phyloP scores from a whole-genome alignment of 257 asterid genomes.

The Solanum chmielewskii region DNA sequence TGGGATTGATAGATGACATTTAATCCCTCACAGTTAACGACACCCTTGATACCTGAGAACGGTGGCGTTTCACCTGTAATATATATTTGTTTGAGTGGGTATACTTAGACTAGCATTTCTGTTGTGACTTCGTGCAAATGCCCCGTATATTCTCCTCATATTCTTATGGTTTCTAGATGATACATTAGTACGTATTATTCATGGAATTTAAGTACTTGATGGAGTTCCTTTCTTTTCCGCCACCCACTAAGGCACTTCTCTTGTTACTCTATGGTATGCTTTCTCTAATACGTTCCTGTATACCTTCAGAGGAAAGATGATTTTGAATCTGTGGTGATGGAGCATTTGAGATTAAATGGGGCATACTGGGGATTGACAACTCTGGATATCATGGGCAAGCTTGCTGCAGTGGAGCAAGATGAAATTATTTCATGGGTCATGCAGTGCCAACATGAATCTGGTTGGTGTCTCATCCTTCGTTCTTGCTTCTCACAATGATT shows the following conservation, averaged over 20 bases:
- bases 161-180: background rate
- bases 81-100: background rate
- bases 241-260: background rate
- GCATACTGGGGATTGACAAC: slow-evolving; percentile 97
- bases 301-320: slow-evolving; percentile 55
- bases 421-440: slow-evolving; percentile 76
- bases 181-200: background rate
- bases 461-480: slow-evolving; percentile 27
- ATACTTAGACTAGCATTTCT: background rate
- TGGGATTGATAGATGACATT: background rate
- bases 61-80: background rate
- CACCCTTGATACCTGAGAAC: background rate
- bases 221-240: background rate
- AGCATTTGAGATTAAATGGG: slow-evolving; percentile 81
- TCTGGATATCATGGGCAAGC: slow-evolving; percentile 72
- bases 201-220: background rate
- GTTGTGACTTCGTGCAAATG: background rate
- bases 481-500: background rate
- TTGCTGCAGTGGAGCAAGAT: slow-evolving; percentile 57
- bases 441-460: slow-evolving; percentile 94
- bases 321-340: slow-evolving; percentile 77
- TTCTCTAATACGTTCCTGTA: background rate
- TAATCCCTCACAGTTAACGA: background rate
- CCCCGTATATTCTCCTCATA: background rate
- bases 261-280: background rate